These are phyloP conservation scores for Fistulifera pelliculosa DNA, from an alignment of 108 stramenopile species.

Conservation along the genomic window DNA sequence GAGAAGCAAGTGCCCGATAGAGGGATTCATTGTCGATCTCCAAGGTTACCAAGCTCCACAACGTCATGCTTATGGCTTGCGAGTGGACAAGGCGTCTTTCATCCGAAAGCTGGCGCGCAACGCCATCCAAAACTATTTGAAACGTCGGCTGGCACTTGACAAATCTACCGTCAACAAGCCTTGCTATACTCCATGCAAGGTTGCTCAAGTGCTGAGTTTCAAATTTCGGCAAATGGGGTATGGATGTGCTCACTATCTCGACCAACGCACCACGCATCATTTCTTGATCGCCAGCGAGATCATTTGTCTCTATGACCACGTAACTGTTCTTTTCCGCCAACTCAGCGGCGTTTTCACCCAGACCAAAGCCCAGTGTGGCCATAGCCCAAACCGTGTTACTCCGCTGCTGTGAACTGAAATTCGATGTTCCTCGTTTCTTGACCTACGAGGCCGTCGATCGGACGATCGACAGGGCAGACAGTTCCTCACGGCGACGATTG, in stretches of 20 bases:
- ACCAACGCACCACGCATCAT: constrained; percentile 33
- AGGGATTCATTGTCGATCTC: constrained; percentile 44
- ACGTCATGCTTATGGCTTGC: constrained; percentile 55
- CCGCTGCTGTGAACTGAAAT: constrained; percentile 66
- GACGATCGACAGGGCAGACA: constrained; percentile 43
- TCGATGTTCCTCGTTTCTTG: constrained; percentile 18
- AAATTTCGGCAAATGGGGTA: constrained; percentile 36
- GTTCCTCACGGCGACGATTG: constrained; percentile 1
- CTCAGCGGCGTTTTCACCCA: constrained; percentile 16
- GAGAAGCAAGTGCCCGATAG: constrained; percentile 42
- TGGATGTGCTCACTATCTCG: constrained; percentile 29
- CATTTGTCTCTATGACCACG: constrained; percentile 38
- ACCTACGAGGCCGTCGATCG: constrained; percentile 45
- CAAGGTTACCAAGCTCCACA: constrained; percentile 66
- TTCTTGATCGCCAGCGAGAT: constrained; percentile 36
- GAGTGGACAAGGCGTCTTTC: constrained; percentile 31
- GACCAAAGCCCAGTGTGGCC: constrained; percentile 72
- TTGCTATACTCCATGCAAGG: constrained; percentile 61
- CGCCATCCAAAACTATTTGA: constrained; percentile 27
- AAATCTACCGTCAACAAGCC: constrained; percentile 39
- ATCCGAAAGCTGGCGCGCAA: constrained; percentile 36
- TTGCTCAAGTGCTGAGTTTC: constrained; percentile 72
- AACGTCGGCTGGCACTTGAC: constrained; percentile 11
- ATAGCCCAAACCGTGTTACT: constrained; percentile 58
- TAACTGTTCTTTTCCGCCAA: constrained; percentile 38